Conservation (phyloP, 768 basidiomycete species). For the Tulasnella sp. region DNA sequence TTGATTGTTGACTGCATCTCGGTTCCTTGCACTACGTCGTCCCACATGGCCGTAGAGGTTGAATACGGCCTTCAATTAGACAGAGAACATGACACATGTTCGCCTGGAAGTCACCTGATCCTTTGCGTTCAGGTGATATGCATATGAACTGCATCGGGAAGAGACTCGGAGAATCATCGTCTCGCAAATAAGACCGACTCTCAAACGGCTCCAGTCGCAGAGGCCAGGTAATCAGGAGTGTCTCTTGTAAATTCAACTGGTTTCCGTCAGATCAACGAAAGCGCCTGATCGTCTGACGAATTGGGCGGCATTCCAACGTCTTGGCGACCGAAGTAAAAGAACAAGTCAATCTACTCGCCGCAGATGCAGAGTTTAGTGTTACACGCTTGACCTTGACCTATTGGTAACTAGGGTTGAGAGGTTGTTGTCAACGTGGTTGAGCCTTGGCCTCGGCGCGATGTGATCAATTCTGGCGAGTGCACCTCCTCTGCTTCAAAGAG, state of each 20-base stretch:
- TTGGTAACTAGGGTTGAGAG: too few species aligned
- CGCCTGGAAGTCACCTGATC: not conserved
- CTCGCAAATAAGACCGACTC: not conserved
- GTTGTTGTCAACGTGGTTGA: too few species aligned
- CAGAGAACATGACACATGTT: not conserved
- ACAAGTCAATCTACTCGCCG: too few species aligned
- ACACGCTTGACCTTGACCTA: too few species aligned
- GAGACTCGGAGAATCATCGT: not conserved
- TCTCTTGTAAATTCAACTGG: not conserved
- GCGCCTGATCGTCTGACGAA: too few species aligned
- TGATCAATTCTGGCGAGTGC: too few species aligned
- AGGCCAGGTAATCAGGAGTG: not conserved
- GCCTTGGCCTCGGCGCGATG: too few species aligned
- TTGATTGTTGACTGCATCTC: not conserved
- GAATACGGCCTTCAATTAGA: not conserved
- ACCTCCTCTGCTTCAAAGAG: too few species aligned
- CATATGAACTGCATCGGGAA: not conserved
- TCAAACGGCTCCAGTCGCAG: not conserved
- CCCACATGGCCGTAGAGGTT: not conserved
- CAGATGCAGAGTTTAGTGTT: too few species aligned
- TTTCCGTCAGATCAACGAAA: not conserved
- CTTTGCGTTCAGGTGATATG: not conserved
- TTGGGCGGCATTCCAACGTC: too few species aligned
- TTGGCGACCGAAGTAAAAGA: too few species aligned
- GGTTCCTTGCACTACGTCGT: not conserved